These are phyloP conservation scores for Cryptococcus sp. DNA, from an alignment of 1,284 basidiomycete species.

Conservation along the genomic window DNA sequence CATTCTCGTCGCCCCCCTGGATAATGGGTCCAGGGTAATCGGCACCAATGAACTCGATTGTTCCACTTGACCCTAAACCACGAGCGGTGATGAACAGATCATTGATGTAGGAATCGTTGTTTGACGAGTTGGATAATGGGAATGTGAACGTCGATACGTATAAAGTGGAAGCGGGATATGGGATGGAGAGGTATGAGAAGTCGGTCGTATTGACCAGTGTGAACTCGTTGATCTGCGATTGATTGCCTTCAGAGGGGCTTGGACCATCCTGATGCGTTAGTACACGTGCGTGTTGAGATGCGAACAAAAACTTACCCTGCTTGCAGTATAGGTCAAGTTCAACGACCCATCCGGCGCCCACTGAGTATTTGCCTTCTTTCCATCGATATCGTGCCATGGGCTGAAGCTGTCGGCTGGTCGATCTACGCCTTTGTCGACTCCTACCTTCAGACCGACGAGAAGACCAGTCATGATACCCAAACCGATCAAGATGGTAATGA, in stretches of 20 bases:
- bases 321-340: slow-evolving; percentile 31
- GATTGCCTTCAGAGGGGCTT: slow-evolving; percentile 26
- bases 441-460: slow-evolving; percentile 24
- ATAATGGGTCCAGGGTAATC: slow-evolving; percentile 29
- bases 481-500: slow-evolving; percentile 18
- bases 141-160: slow-evolving; percentile 33
- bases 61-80: slow-evolving; percentile 41
- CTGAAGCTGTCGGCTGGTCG: slow-evolving; percentile 7
- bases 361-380: slow-evolving; percentile 8
- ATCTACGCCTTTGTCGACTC: slow-evolving; percentile 1
- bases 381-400: slow-evolving; percentile 17
- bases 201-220: slow-evolving; percentile 22
- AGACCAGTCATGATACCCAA: slow-evolving; percentile 35
- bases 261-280: slow-evolving; percentile 33
- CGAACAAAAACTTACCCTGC: slow-evolving; percentile 18
- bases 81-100: slow-evolving; percentile 35
- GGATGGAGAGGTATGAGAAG: slow-evolving; percentile 24
- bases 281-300: not conserved
- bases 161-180: slow-evolving; percentile 24
- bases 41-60: slow-evolving; percentile 40
- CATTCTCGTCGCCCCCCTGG: slow-evolving; percentile 27
- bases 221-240: slow-evolving; percentile 36
- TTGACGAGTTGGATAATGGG: slow-evolving; percentile 14
- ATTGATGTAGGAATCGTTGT: slow-evolving; percentile 14
- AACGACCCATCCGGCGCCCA: slow-evolving; percentile 13